Base-by-base conservation (phyloP, 768 basidiomycete species). In the Suillus brevipes region DNA sequence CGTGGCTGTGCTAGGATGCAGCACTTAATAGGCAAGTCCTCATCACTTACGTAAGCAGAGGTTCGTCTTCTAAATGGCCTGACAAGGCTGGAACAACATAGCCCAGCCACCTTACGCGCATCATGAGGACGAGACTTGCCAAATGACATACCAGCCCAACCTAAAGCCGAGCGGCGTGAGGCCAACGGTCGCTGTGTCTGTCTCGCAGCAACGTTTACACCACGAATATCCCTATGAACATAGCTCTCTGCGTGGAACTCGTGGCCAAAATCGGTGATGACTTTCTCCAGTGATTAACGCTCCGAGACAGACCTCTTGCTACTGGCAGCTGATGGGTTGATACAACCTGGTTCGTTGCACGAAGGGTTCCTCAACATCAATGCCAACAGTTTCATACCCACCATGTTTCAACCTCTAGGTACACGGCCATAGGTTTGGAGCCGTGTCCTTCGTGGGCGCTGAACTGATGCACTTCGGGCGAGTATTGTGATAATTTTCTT, bases 191-290 rank as follows among this genome's bases (percentile, higher is more conserved):
- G 49, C 25, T 16, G 49, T 14, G 6, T 47, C 28, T 49, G 38
- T 63, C 62, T 50, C 13, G 38, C n/a, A 63, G 18, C 31, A 66
- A 64, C 20, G 40, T 53, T 43, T 36, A 28, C 42, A 40, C 57
- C 62, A 34, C 53, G 52, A 63, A 66, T 34, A 47, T 63, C 43
- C 18, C 55, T 56, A 57, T 63, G 61, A 31, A 63, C 28, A 20
- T 64, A 65, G 34, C 64, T 37, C 28, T 42, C 38, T 7, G 20
- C 20, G 31, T 63, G 43, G 28, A 63, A 50, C 14, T 45, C 47
- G 16, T n/a, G 16, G 47, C 49, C 58, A 5, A 66, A 45, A 40
- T 23, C 14, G n/a, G 34, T 62, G 31, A 56, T 34, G 16, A 34
- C 38, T 14, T 47, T 25, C 56, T 64, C 62, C 34, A 63, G 38